Evolutionary conservation across 176 grass and related monocot species (phyloP).

Genomic region (Puccinellia tenuiflora): DNA sequence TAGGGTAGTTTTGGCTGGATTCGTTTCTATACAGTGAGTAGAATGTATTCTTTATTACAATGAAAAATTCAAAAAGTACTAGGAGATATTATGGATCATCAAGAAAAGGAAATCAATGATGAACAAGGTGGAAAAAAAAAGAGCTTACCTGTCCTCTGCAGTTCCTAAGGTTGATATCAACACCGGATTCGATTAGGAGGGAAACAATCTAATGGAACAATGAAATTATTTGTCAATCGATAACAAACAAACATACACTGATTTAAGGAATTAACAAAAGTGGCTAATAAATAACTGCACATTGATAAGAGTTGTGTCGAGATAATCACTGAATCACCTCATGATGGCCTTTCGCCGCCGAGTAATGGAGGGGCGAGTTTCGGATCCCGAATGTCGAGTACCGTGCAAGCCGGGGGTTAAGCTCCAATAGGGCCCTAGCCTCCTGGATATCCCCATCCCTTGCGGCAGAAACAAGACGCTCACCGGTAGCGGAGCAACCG

Average conservation of each 20-base stretch:
- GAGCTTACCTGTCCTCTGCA: constrained; percentile 69
- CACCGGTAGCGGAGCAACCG: constrained; percentile 80
- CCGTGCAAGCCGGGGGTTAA: constrained; percentile 77
- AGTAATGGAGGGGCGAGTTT: constrained; percentile 93
- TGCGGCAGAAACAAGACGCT: constrained; percentile 74
- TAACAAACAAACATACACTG: background rate
- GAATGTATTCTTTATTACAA: background rate
- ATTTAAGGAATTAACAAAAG: background rate
- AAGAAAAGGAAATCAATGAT: constrained; percentile 10
- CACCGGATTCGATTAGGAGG: constrained; percentile 83
- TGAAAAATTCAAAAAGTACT: constrained; percentile 1
- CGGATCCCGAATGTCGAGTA: constrained; percentile 83
- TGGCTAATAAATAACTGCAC: background rate
- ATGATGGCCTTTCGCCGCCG: constrained; percentile 80
- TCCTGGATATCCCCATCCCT: constrained; percentile 93
- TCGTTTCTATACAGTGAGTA: background rate
- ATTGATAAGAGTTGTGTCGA: background rate
- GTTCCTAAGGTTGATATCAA: constrained; percentile 89
- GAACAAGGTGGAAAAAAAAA: constrained; percentile 9
- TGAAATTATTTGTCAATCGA: constrained; percentile 16
- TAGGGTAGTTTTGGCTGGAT: background rate
- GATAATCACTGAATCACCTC: constrained; percentile 58
- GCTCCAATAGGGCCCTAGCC: constrained; percentile 77
- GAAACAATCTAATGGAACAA: constrained; percentile 62
- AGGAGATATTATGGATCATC: background rate